Evolutionary conservation across 2,329 filamentous ascomycete genomes (phyloP).

Genomic region (Neurospora sp.): DNA sequence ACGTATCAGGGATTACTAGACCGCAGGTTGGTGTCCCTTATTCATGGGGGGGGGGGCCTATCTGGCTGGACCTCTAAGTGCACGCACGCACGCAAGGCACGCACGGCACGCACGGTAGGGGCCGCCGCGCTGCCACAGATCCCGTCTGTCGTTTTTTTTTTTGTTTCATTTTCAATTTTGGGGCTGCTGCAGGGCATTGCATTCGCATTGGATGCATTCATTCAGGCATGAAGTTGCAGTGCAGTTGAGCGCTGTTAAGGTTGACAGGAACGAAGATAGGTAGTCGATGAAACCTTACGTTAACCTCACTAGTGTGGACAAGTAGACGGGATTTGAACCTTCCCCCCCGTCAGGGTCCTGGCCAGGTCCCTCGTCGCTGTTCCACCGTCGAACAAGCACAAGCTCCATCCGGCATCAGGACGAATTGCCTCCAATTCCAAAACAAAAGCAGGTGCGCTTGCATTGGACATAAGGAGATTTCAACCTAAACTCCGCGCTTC

Average conservation of each 20-base stretch:
- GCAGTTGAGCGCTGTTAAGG: background rate
- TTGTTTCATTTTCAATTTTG: background rate
- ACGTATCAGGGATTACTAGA: background rate
- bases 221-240: background rate
- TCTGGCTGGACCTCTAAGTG: background rate
- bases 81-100: background rate
- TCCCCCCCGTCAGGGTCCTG: background rate
- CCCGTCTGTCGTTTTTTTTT: background rate
- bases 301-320: background rate
- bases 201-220: background rate
- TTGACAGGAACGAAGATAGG: background rate
- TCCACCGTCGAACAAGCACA: background rate
- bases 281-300: background rate
- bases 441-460: background rate
- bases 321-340: background rate
- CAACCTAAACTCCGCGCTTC: background rate
- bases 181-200: background rate
- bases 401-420: background rate
- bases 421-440: background rate
- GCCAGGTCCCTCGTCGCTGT: background rate
- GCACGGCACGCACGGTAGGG: background rate
- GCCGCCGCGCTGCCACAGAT: background rate
- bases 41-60: background rate
- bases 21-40: background rate
- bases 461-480: background rate